Evolutionary conservation across 2,329 filamentous ascomycete species (phyloP), one percentile per base, ranked within the genome.

Genomic region (Beauveria medogensis): DNA sequence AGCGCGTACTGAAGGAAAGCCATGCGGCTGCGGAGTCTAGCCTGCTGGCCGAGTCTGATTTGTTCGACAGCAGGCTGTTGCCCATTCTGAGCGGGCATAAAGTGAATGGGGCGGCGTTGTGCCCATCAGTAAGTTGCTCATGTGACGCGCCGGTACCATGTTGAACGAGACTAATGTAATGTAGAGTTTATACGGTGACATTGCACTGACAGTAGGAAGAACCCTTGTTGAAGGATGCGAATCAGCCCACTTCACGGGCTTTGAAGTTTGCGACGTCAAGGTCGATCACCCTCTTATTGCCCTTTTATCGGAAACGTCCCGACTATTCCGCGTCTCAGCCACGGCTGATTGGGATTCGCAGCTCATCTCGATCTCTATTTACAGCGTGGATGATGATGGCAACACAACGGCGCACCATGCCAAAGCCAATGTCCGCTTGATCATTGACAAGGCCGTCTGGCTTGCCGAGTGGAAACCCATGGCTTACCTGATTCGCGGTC

Each of bases 201-300:
- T 40, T 18, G 20, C 30, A 26, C 24, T 48, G 22, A 48, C 46
- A n/a, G 46, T 48, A 48, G 46, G 14, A n/a, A 48, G 14, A 48
- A 28, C 50, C 28, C 46, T 52, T 37, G 50, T 52, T 8, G 28
- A 52, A 22, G 50, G 50, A 37, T 20, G 50, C 22, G 28, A 10
- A 10, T 37, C 50, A 14, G 28, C 50, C 18, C 28, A 66, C 28
- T 34, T 16, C 8, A 59, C 58, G 10, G 67, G 66, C 3, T 61
- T 68, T 48, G 66, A 68, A 10, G 61, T 68, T 6, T 60, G 60
- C 30, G 28, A 58, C 18, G 65, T 69, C 66, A 40, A 61, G 46
- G 64, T 66, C 34, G 46, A 62, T 14, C 67, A 68, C 18, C 62
- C 67, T 0, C 64, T 68, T 1, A 64, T 68, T 52, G 50, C 50